Base-by-base conservation (phyloP, 2,329 filamentous ascomycete genomes). In the Ophiosphaerella korrae region DNA sequence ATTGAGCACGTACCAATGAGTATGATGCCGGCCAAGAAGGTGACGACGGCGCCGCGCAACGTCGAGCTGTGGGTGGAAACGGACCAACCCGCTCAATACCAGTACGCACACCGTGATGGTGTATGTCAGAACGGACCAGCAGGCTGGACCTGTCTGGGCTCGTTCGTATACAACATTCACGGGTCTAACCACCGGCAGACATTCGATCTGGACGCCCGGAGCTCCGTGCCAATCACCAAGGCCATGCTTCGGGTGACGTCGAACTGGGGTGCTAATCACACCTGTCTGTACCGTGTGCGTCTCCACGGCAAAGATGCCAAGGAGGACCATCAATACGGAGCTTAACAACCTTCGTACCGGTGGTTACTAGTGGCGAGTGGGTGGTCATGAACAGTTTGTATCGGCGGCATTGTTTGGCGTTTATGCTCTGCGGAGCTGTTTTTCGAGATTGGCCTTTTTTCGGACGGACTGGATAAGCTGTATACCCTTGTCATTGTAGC, bases 221-320 rank as follows among this genome's bases (percentile, higher is more conserved):
- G 64, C 7, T 50, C 70, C 2, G 48, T 42, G 9, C 61, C 68
- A 5, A 66, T 75, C 13, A 58, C 64, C 16, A 71, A 69, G 40
- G 63, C 73, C 18, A 65, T 77, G 31, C 57, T 80, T 29, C 66
- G 76, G 12, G 75, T 78, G 4, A 58, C 60, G 9, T 67, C 60
- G 43, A 81, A 79, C 53, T 79, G 75, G 73, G 78, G 78, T 32
- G 64, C 64, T 2, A 65, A 73, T 18, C 72, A 73, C 54, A 79
- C 78, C 11, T 81, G 78, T 53, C 44, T 80, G 31, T 81, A 81
- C 55, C 71, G 78, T 11, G 53, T 80, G 26, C 66, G 77, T 18
- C 63, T 80, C 47, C 74, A 76, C 33, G 78, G 78, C 26, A 58
- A 69, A 12, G 58, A 63, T 31, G 58, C 58, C 12, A 42, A 50